Conservation (phyloP, 2,329 filamentous ascomycete genomes). For the Chaetothyriales sp. region DNA sequence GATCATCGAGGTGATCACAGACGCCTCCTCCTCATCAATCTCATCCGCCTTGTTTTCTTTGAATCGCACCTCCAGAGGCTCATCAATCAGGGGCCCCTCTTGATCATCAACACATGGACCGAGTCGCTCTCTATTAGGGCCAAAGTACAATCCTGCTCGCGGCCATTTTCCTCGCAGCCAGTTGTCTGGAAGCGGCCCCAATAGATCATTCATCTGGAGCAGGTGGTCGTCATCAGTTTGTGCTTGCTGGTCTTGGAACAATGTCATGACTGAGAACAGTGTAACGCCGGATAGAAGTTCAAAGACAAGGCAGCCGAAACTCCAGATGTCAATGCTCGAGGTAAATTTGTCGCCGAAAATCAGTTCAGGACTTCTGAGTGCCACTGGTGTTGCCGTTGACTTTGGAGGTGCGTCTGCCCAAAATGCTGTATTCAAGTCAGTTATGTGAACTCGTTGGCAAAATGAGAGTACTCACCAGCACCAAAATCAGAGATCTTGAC, state of each 20-base stretch:
- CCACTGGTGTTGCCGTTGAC: constrained; percentile 16
- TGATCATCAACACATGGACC: constrained; percentile 3
- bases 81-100: constrained; percentile 1
- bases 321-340: constrained; percentile 23
- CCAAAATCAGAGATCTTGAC: constrained; percentile 22
- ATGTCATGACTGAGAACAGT: constrained; percentile 16
- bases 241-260: constrained; percentile 15
- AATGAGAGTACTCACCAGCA: constrained; percentile 14
- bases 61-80: constrained; percentile 18
- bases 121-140: constrained; percentile 15
- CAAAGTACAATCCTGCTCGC: constrained; percentile 18
- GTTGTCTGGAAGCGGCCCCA: constrained; percentile 18
- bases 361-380: constrained; percentile 20
- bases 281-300: constrained; percentile 19
- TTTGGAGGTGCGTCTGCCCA: constrained; percentile 16
- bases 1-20: constrained; percentile 18
- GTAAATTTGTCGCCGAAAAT: constrained; percentile 21
- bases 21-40: constrained; percentile 18
- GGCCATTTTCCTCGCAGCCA: constrained; percentile 17
- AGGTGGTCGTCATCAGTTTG: constrained; percentile 20
- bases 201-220: constrained; percentile 17
- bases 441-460: constrained; percentile 9
- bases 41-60: constrained; percentile 15
- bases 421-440: constrained; percentile 19
- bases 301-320: constrained; percentile 21